Evolutionary conservation across 2,329 filamentous ascomycete genomes (phyloP).

Genomic region (Penicillium sp.): DNA sequence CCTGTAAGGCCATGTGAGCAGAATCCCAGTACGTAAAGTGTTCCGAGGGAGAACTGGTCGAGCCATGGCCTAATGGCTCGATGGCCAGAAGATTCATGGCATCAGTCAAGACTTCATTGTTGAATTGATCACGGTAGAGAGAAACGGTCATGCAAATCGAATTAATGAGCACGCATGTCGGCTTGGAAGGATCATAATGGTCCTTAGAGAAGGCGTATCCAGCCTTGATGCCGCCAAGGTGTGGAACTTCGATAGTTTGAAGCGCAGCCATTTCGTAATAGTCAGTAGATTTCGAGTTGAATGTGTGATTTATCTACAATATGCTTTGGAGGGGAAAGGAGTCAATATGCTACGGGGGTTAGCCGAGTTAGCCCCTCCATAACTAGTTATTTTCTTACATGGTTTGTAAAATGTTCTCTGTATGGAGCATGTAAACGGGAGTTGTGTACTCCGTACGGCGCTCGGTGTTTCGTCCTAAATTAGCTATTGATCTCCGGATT

Average conservation of each 20-base stretch:
- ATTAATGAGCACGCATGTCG: conserved; percentile 53
- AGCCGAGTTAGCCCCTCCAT: neutral
- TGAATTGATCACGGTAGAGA: conserved; percentile 45
- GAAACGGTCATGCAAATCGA: conserved; percentile 51
- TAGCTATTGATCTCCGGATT: neutral
- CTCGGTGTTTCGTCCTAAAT: neutral
- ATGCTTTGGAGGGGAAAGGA: neutral
- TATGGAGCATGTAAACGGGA: neutral
- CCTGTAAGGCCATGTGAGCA: conserved; percentile 54
- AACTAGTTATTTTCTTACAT: too few species aligned
- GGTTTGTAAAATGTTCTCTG: neutral
- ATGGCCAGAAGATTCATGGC: conserved; percentile 53
- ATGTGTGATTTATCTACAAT: neutral
- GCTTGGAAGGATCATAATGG: conserved; percentile 51
- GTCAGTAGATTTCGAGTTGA: neutral
- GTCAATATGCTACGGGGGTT: neutral
- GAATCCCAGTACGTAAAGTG: conserved; percentile 58
- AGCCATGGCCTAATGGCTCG: conserved; percentile 54
- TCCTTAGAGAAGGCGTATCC: conserved; percentile 47
- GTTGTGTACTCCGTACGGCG: neutral
- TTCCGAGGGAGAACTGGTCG: conserved; percentile 46
- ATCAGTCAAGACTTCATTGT: conserved; percentile 35
- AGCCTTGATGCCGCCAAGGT: conserved; percentile 52
- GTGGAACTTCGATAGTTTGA: conserved; percentile 46
- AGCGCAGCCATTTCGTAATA: conserved; percentile 21